These are phyloP conservation scores for Daedalea quercina DNA, from an alignment of 768 basidiomycete genomes.

Conservation along the genomic window DNA sequence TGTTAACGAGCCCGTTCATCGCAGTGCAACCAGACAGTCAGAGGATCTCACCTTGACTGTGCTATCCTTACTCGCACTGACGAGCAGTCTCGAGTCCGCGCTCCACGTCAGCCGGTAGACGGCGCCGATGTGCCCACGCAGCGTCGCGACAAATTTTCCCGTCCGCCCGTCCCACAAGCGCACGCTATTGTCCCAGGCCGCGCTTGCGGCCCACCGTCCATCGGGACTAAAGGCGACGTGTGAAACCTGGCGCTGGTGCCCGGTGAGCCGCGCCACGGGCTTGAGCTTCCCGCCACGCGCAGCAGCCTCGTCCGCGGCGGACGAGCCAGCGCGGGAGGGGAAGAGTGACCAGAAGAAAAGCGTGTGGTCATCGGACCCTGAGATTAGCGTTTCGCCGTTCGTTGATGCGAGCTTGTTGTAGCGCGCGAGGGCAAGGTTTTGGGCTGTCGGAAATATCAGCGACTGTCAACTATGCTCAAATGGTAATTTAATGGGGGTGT, in stretches of 20 bases:
- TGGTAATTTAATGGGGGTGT: too few species aligned
- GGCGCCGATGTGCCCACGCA: conserved; percentile 89
- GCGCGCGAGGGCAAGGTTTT: conserved; percentile 66
- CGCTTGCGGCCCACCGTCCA: conserved; percentile 86
- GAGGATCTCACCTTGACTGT: conserved; percentile 74
- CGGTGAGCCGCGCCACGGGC: conserved; percentile 75
- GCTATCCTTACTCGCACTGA: conserved; percentile 93
- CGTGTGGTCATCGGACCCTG: conserved; percentile 97
- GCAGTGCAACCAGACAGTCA: background rate
- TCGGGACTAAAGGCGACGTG: conserved; percentile 96
- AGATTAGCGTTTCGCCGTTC: conserved; percentile 79
- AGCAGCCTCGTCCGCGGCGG: conserved; percentile 28
- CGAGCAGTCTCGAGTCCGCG: conserved; percentile 84
- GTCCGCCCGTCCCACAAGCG: conserved; percentile 86
- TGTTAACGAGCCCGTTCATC: background rate
- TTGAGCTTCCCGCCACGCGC: conserved; percentile 47
- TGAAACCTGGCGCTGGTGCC: conserved; percentile 91
- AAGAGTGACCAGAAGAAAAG: conserved; percentile 93
- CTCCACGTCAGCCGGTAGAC: conserved; percentile 97
- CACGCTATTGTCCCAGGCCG: conserved; percentile 86
- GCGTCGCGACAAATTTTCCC: conserved; percentile 83
- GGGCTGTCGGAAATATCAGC: conserved; percentile 41
- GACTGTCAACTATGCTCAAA: background rate
- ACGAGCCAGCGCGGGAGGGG: conserved; percentile 34
- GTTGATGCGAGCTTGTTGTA: conserved; percentile 64